Conservation (phyloP, 768 basidiomycete genomes). For the Tephrocybe sp. region DNA sequence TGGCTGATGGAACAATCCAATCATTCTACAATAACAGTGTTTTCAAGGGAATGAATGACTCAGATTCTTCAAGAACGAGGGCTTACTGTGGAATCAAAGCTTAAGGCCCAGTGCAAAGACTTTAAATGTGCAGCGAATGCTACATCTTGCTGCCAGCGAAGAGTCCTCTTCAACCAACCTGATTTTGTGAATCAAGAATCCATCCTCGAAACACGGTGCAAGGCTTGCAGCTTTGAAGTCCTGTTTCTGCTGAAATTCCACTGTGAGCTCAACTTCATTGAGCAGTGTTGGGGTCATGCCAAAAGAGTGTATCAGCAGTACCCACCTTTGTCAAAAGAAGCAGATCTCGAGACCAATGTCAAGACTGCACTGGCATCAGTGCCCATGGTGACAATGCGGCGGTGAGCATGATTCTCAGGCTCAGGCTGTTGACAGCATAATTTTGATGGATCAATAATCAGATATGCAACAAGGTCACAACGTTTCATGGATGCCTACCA, state of each 20-base stretch:
- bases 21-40: constrained; percentile 21
- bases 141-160: constrained; percentile 34
- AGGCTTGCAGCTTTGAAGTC: constrained; percentile 1
- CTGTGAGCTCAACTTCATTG: too few species aligned
- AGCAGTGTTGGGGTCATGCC: constrained; percentile 8
- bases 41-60: constrained; percentile 46
- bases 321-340: constrained; percentile 6
- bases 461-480: too few species aligned
- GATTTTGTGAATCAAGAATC: constrained; percentile 37
- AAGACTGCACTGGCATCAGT: neutral
- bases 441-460: neutral
- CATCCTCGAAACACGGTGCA: constrained; percentile 26
- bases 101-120: constrained; percentile 23
- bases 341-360: neutral
- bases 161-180: constrained; percentile 36
- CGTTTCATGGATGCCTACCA: too few species aligned
- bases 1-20: too few species aligned
- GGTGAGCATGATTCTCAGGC: neutral
- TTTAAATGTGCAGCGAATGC: constrained; percentile 25
- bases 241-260: constrained; percentile 12
- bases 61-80: constrained; percentile 28
- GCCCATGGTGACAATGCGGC: neutral
- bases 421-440: too few species aligned
- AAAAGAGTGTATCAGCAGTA: neutral
- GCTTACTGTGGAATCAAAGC: constrained; percentile 18